Base-by-base conservation (phyloP, 1,139 yeast genomes). In the Pichia sp. region DNA sequence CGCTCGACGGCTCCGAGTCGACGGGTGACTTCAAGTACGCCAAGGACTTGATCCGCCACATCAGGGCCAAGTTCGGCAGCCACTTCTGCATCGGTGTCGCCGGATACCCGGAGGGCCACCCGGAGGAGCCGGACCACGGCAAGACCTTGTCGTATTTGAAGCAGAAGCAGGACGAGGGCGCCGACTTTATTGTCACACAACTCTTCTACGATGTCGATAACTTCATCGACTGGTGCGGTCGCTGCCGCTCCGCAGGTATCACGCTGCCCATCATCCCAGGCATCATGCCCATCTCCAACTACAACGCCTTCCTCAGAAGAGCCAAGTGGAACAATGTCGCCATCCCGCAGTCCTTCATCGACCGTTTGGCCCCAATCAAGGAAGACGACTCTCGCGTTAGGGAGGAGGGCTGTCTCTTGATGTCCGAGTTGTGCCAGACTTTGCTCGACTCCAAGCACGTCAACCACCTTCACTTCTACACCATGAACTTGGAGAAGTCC, bases 231-330 rank as follows among this genome's bases (percentile, higher is more conserved):
- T 93, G 99, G 99, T 91, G 95, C 65, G 71, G 76, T 29, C 73
- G 76, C 60, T 80, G 95, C 58, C 80, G 95, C 61, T 81, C 77
- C 38, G 76, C 77, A 34, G 97, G 97, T 14, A 79, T 93, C 60
- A 77, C 77, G 48, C 83, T 88, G 55, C 98, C 98, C 44, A 88
- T 93, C 63, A 87, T 93, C 59, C 99, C 99, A 1, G 99, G 99
- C 30, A 91, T 93, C 71, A 93, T 93, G 99, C 99, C 99, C 27
- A 92, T 93, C 59, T 85, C 96, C 20, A 90, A 97, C 9, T 92
- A 92, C 72, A 89, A 95, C 41, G 84, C 97, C 4, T 93, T 93
- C 68, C 72, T 90, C 61, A 85, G 99, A 73, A 83, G 99, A 67
- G 97, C 97, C 16, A 85, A 83, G 57, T 93, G 98, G 99, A 90